Percentiles rank a stretch among this genome's conserved stretches.
Conservation (phyloP, 2,329 filamentous ascomycete genomes). For the Verticillium nonalfalfae region DNA sequence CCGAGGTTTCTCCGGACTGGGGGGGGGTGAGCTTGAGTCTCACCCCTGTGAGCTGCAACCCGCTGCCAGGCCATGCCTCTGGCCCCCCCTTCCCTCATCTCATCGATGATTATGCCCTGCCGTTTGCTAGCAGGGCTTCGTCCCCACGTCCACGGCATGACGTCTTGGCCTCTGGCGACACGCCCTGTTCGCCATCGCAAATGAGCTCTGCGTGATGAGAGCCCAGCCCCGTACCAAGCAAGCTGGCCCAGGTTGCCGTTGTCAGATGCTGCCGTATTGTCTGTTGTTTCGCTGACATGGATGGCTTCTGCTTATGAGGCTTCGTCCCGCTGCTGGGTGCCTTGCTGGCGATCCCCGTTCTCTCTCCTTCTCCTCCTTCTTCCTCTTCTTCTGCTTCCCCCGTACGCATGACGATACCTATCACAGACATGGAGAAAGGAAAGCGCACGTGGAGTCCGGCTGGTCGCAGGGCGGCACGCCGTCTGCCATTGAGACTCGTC, state of each 20-base stretch:
- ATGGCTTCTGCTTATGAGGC: neutral
- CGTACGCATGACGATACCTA: neutral
- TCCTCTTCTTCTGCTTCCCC: neutral
- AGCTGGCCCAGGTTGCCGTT: too few relatives aligned
- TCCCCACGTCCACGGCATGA: neutral
- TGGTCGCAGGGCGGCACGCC: constrained; percentile 1
- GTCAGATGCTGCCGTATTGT: neutral
- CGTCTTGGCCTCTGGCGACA: neutral
- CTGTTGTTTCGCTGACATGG: neutral
- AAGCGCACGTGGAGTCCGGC: constrained; percentile 7
- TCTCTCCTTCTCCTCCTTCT: neutral
- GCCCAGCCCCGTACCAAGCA: neutral
- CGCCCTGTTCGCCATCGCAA: neutral
- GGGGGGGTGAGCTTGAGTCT: too few relatives aligned
- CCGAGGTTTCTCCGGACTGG: too few relatives aligned
- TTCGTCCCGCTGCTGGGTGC: neutral
- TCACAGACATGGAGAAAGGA: neutral
- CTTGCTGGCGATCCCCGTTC: neutral
- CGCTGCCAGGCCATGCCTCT: too few relatives aligned
- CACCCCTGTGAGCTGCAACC: too few relatives aligned
- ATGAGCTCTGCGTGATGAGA: neutral
- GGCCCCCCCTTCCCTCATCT: too few relatives aligned
- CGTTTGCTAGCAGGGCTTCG: neutral
- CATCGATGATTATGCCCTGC: too few relatives aligned
- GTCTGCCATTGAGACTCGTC: neutral